Percentiles rank a stretch among this genome's conserved stretches.
Conservation (phyloP, 73 alveolate genomes). For the Chromera velia region DNA sequence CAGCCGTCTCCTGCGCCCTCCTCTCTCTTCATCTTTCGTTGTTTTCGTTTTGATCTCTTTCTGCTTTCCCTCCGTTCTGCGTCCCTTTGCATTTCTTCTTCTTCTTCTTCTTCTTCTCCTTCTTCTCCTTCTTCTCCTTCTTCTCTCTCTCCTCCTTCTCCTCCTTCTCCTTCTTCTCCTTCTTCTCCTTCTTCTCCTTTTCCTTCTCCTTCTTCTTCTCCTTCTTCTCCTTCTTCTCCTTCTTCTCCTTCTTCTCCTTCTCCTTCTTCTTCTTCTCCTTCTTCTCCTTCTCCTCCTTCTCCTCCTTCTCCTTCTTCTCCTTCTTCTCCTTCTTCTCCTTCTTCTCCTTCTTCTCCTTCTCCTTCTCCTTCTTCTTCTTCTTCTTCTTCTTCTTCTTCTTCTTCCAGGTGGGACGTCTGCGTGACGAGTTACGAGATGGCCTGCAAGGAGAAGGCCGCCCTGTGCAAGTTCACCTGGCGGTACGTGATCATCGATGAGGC, state of each 20-base stretch:
- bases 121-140: neutral
- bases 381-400: too few species aligned
- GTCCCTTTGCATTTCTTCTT: neutral
- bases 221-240: slow-evolving; percentile 15
- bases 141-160: neutral
- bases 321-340: slow-evolving; percentile 3
- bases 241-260: slow-evolving; percentile 4
- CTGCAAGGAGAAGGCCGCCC: slow-evolving; percentile 70
- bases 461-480: slow-evolving; percentile 68
- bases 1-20: too few species aligned
- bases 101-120: slow-evolving; percentile 1
- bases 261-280: slow-evolving; percentile 5
- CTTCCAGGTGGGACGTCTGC: slow-evolving; percentile 71
- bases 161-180: slow-evolving; percentile 22
- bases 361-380: slow-evolving; percentile 19
- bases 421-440: slow-evolving; percentile 79
- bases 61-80: neutral
- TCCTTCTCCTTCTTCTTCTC: slow-evolving; percentile 18
- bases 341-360: slow-evolving; percentile 21
- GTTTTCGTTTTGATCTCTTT: neutral
- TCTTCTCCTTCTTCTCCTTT: slow-evolving; percentile 20
- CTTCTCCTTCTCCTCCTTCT: slow-evolving; percentile 11
- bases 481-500: slow-evolving; percentile 96
- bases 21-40: neutral
- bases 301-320: slow-evolving; percentile 9